Evolutionary conservation across 164 flowering plant genomes (phyloP), one percentile per base, ranked within the genome.

Genomic region (Aristolochia fimbriata): DNA sequence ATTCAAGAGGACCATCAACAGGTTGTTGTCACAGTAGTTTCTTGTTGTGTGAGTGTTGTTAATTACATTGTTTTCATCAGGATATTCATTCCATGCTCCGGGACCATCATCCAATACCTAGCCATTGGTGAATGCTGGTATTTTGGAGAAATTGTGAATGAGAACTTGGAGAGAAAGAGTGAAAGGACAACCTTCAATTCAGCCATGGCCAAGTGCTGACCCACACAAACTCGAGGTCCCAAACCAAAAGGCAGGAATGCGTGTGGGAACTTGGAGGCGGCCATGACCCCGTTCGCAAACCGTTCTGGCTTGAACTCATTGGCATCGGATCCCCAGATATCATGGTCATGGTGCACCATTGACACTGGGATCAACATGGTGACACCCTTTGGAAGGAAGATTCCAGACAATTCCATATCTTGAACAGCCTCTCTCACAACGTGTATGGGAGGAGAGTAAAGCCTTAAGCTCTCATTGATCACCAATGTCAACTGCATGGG

Each of bases 41-140:
- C n/a, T n/a, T n/a, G n/a, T n/a, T n/a, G n/a, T n/a, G n/a, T n/a
- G n/a, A n/a, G n/a, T n/a, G n/a, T n/a, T n/a, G n/a, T n/a, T n/a
- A n/a, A n/a, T n/a, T 27, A 27, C 22, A 57, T 1, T 49, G 23
- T 58, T 6, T 22, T 30, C 22, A 62, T 22, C 11, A 68, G 53
- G 51, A 71, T 64, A 19, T 63, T 27, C 22, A 71, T 41, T 55
- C 57, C 55, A 24, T 64, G 68, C 52, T 62, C 62, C 13, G 63
- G 15, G 12, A 66, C 50, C 58, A 63, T 21, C 6, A 61, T 43
- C 22, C 58, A 50, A 0, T 48, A n/a, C 1, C 70, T 69, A 19
- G 62, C 8, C 8, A 3, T 3, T 10, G 8, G 1, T 7, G 43
- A 61, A 33, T 65, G 73, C 0, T 45, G 53, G 62, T 70, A 70